Conservation (phyloP, 495 filamentous ascomycete genomes). For the Aspergillus ellipticus region DNA sequence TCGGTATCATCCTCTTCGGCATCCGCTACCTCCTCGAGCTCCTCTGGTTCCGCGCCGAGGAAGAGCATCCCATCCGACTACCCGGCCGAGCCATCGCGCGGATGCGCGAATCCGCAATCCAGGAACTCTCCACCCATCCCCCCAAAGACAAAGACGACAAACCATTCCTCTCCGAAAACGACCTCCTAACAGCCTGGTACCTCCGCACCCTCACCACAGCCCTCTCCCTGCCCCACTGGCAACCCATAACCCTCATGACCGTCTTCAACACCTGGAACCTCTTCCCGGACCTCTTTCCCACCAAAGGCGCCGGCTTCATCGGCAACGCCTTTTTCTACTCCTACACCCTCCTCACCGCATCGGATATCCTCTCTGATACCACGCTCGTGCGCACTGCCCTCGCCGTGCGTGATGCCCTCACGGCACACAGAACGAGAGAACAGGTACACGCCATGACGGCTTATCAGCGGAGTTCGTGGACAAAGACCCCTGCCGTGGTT, state of each 20-base stretch:
- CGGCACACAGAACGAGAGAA: constrained; percentile 30
- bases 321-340: constrained; percentile 30
- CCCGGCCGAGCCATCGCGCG: constrained; percentile 14
- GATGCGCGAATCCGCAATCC: constrained; percentile 12
- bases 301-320: constrained; percentile 19
- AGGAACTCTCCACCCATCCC: constrained; percentile 11
- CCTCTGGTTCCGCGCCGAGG: constrained; percentile 25
- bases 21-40: constrained; percentile 29
- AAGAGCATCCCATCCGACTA: constrained; percentile 22
- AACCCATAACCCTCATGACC: not conserved
- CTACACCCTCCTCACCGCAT: constrained; percentile 23
- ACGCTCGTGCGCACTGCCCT: constrained; percentile 31
- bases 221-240: not conserved
- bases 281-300: constrained; percentile 18
- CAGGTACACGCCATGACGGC: constrained; percentile 36
- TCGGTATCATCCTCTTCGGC: constrained; percentile 27
- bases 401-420: constrained; percentile 26
- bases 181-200: constrained; percentile 27
- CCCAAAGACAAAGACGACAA: not conserved
- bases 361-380: constrained; percentile 22
- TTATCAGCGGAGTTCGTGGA: constrained; percentile 1
- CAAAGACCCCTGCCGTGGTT: constrained; percentile 14
- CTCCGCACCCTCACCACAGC: not conserved
- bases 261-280: not conserved
- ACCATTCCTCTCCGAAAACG: constrained; percentile 28